Conservation (phyloP, 129 eudicot species). For the Gnaphalium uliginosum region DNA sequence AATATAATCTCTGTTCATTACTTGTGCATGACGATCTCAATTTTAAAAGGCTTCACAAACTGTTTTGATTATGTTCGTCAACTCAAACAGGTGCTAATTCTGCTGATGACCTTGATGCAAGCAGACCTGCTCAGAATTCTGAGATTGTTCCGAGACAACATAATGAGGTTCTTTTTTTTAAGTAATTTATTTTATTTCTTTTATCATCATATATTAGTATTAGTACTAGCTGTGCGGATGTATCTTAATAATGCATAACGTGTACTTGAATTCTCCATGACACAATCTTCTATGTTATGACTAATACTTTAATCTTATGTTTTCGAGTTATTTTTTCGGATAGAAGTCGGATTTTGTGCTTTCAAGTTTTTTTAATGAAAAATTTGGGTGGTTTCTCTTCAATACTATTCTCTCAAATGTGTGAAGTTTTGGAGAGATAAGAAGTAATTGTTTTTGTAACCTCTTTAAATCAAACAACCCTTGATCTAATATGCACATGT, state of each 20-base stretch:
- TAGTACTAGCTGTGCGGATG: background rate
- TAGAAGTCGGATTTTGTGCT: background rate
- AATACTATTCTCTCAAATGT: background rate
- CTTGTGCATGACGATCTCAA: slow-evolving; percentile 7
- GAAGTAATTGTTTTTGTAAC: background rate
- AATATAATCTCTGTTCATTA: slow-evolving; percentile 3
- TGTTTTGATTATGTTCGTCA: slow-evolving; percentile 25
- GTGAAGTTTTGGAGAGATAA: background rate
- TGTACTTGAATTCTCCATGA: background rate
- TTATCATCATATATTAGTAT: background rate
- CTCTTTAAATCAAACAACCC: background rate
- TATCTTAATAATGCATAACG: background rate
- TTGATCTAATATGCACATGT: background rate
- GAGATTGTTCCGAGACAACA: slow-evolving; percentile 38
- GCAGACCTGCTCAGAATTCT: slow-evolving; percentile 20
- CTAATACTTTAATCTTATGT: background rate
- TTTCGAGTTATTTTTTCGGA: background rate
- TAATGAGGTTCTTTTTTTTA: slow-evolving; percentile 45
- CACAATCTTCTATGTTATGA: slow-evolving; percentile 3
- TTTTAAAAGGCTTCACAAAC: background rate
- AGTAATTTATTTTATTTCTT: background rate
- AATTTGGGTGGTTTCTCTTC: background rate
- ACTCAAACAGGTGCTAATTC: slow-evolving; percentile 37
- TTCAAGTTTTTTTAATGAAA: background rate
- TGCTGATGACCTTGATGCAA: slow-evolving; percentile 20